Base-by-base conservation (phyloP, 768 basidiomycete species). In the Trametes cingulata region DNA sequence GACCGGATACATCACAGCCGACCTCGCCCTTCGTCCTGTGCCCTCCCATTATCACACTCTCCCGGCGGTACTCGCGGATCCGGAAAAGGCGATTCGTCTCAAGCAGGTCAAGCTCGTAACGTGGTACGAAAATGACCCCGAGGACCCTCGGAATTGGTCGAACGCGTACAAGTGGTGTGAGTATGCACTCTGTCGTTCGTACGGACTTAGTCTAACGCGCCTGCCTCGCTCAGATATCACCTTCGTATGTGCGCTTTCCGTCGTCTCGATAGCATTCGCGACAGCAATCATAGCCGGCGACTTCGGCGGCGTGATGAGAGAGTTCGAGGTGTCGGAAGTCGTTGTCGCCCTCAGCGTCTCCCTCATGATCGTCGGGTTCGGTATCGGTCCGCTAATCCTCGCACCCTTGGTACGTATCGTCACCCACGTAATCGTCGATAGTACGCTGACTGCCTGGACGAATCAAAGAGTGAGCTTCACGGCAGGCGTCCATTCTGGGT, bases 121-220 rank as follows among this genome's bases (percentile, higher is more conserved):
- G 2, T 78, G 72, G 71, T 68, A 65, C 50, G 71, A 69, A 19
- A 66, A 74, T 57, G 78, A 78, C 48, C 72, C 75, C 1, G 73
- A 76, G 58, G 76, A 79, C 66, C 78, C 77, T 14, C 69, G 74
- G 40, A 77, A 76, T 33, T 76, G 71, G 71, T 68, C 69, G 17
- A 57, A 65, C 20, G 22, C 61, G 48, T 73, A 71, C 64, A 69
- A 69, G 52, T 74, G 72, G 76, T 75, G 73, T 72, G 68, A 47
- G 70, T 71, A 19, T 12, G 0, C 3, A n/a, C 0, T 27, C 6
- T 27, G 2, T 24, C 7, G 2, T 15, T 20, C 22, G 6, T 36
- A 14, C 5, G 10, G 7, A 3, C 2, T 8, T 19, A 17, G 36
- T 8, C 13, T 22, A 10, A 8, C 29, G 15, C 13, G 0, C 6